Base-by-base conservation (phyloP, 257 asterid genomes). In the Gardenia jasminoides region DNA sequence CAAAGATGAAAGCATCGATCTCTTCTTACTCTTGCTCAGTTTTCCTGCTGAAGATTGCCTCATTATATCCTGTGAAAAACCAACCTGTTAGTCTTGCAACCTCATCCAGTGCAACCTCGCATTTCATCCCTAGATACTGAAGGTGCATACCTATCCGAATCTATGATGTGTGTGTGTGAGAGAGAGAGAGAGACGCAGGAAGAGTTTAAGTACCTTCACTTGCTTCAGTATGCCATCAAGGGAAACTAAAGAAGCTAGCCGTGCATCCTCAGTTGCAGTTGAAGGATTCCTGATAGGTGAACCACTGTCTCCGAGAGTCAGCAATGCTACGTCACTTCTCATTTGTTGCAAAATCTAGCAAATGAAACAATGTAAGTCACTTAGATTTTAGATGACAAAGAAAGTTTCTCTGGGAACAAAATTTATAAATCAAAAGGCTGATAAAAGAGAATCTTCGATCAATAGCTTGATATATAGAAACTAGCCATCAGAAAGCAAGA, bases 201-300 rank as follows among this genome's bases (percentile, higher is more conserved):
- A 77, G 72, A 67, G 4, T 36, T 36, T 36, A 36, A 36, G 74
- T 78, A 92, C 98, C 99, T 96, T 90, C 91, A 85, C 92, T 89
- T 92, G 92, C 89, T 93, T 96, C 91, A 96, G 78, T 72, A 96
- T 88, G 89, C 94, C 88, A 85, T 93, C 98, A 68, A 96, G 97
- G 81, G 98, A 87, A 78, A 96, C 90, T 81, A 96, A 84, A 74
- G 99, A 96, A 52, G 99, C 99, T 67, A 96, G 88, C 76, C 99
- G 88, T 74, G 99, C 94, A 90, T 96, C 98, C 92, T 96, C 99
- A 12, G 93, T 92, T 67, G 97, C 98, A 80, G 98, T 93, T 46
- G 98, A 93, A 86, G 99, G 97, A 87, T 90, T 89, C 62, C 91
- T 89, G 81, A 93, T 85, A 46, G 97, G 97, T 70, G 95, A 79